These are phyloP conservation scores for Penicillium sp. DNA, from an alignment of 2,329 filamentous ascomycete species.

Conservation along the genomic window DNA sequence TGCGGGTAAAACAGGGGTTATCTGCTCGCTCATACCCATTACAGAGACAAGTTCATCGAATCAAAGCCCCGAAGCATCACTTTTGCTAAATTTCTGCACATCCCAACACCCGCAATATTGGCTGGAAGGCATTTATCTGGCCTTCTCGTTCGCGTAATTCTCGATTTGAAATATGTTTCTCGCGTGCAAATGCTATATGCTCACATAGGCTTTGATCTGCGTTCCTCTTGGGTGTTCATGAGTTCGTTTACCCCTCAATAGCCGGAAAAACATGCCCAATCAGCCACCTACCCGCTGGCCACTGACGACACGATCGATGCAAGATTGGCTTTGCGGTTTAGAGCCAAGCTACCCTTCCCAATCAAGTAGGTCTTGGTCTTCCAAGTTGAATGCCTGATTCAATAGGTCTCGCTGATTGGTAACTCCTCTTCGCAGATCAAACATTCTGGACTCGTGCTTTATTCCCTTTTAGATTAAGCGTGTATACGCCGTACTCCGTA, in stretches of 20 bases:
- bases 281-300: background rate
- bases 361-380: background rate
- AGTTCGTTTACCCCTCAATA: conserved; percentile 3
- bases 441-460: background rate
- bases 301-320: conserved; percentile 15
- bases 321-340: conserved; percentile 18
- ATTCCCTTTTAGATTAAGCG: background rate
- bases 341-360: background rate
- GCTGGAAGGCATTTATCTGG: background rate
- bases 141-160: background rate
- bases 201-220: conserved; percentile 2
- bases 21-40: too few species aligned
- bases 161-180: background rate
- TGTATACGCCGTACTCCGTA: background rate
- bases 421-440: background rate
- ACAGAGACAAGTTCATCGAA: background rate
- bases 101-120: background rate
- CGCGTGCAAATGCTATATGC: background rate
- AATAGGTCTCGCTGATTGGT: background rate
- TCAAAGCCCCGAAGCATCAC: background rate
- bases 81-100: background rate
- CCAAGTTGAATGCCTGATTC: background rate
- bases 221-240: conserved; percentile 1
- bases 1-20: conserved; percentile 3
- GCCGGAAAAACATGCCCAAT: conserved; percentile 13